Base-by-base conservation (phyloP, 2,329 filamentous ascomycete species). In the Biscogniauxia sp. region DNA sequence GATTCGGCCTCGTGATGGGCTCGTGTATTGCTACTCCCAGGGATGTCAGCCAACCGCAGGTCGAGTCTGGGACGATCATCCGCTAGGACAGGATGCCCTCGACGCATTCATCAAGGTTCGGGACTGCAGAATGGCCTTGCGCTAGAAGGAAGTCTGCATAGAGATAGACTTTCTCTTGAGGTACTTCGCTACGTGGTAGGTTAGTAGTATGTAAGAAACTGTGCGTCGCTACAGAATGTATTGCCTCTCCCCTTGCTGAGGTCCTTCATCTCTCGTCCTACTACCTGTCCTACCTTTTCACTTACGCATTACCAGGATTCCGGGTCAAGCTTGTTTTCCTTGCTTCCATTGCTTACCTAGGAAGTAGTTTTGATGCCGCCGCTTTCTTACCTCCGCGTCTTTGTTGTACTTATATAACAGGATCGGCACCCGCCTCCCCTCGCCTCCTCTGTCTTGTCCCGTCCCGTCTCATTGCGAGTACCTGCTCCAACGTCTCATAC, bases 401-500 rank as follows among this genome's bases (percentile, higher is more conserved):
- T 45, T 45, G 37, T 45, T 11, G 37, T 45, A 45, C 15, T n/a
- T 17, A 45, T 45, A 45, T 45, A 45, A 45, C 3, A 45, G 37
- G 37, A 45, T 45, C 37, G 37, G 5, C 37, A n/a, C 37, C 37
- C 37, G 37, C 37, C 37, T 45, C 37, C 37, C 37, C 15, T 45
- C 37, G n/a, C 13, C 7, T n/a, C 37, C n/a, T 45, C 11, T 15
- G 37, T 45, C 37, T 45, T n/a, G 11, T n/a, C 15, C 17, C 15
- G 37, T 45, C 37, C n/a, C 13, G 15, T 45, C 37, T 45, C 37
- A 45, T n/a, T 45, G 11, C 37, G 37, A 45, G 15, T 17, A 45
- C 28, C 28, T 32, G 11, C 37, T 45, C 37, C 5, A 17, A 45
- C 20, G 52, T 64, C 41, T 45, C 50, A 37, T 54, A 61, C 57